Percentiles rank a stretch among this genome's conserved stretches.
These are phyloP conservation scores for Rhazya stricta DNA, from an alignment of 257 asterid genomes.

Conservation along the genomic window DNA sequence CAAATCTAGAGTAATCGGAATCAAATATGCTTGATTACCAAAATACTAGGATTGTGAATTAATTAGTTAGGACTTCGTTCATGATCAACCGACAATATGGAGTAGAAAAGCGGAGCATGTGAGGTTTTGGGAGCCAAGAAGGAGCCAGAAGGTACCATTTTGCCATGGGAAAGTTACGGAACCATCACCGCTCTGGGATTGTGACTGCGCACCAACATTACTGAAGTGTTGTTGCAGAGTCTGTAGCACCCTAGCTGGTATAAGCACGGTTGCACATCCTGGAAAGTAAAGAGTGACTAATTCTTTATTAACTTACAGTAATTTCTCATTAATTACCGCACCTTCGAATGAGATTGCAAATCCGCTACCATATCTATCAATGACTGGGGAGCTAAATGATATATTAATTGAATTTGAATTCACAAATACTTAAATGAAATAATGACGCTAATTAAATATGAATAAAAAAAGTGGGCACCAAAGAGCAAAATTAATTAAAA, in stretches of 20 bases:
- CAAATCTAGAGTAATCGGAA: no score
- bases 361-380: no score
- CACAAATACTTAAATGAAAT: no score
- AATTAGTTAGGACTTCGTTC: neutral
- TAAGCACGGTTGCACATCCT: slow-evolving; percentile 68
- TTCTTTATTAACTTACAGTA: neutral
- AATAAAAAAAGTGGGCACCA: no score
- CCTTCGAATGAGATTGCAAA: neutral
- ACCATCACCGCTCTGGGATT: slow-evolving; percentile 10
- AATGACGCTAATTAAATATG: no score
- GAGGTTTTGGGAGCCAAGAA: neutral
- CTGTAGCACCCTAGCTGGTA: slow-evolving; percentile 79
- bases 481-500: no score
- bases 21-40: no score
- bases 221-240: slow-evolving; percentile 53
- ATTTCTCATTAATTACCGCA: neutral
- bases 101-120: neutral
- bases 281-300: neutral
- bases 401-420: no score
- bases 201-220: slow-evolving; percentile 32
- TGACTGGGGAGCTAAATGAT: no score
- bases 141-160: slow-evolving; percentile 8
- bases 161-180: slow-evolving; percentile 22
- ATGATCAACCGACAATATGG: neutral
- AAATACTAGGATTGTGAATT: no score